Evolutionary conservation across 257 asterid genomes (phyloP).

Genomic region (Solanum arcanum): DNA sequence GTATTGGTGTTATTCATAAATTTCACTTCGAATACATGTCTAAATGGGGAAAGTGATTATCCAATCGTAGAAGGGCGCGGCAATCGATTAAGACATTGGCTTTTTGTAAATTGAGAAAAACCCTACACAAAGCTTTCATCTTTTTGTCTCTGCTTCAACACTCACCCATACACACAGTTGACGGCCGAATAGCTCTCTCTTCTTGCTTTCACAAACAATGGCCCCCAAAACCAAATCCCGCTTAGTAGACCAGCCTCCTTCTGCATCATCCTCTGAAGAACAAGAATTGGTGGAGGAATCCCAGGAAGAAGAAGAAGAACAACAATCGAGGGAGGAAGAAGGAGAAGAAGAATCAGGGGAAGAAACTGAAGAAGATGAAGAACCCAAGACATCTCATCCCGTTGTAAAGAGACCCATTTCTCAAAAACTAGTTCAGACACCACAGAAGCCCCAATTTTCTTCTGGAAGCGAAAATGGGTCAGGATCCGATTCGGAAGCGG

Average conservation of each 20-base stretch:
- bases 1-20: neutral
- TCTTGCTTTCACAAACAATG: neutral
- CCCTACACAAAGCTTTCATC: neutral
- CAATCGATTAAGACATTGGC: neutral
- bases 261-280: constrained; percentile 10
- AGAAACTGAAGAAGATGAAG: neutral
- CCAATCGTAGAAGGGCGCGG: neutral
- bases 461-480: neutral
- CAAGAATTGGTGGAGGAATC: neutral
- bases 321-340: constrained; percentile 3
- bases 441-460: neutral
- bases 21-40: neutral
- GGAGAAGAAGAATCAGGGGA: constrained; percentile 1
- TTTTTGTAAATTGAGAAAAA: neutral
- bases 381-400: neutral
- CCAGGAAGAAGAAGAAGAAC: constrained; percentile 1
- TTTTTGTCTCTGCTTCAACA: neutral
- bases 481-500: constrained; percentile 20
- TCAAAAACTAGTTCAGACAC: neutral
- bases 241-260: constrained; percentile 7
- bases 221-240: constrained; percentile 2
- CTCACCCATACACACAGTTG: neutral
- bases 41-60: neutral
- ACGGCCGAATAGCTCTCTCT: neutral
- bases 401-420: neutral